Conservation (phyloP, 441 rosid species). For the Populus trichocarpa region DNA sequence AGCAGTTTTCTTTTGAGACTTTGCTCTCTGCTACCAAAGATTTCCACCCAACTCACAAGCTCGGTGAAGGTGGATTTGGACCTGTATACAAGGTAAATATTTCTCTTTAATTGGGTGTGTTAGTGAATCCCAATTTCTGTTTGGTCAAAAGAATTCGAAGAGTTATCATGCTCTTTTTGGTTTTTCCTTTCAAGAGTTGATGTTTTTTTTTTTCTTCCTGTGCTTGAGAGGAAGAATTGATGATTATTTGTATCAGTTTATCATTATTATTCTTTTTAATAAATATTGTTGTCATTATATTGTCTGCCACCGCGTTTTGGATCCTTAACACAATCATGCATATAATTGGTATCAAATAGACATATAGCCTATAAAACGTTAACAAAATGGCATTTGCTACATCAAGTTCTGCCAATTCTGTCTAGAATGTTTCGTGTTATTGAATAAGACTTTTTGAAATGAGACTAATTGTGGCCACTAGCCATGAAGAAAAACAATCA, state of each 20-base stretch:
- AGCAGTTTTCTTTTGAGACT: conserved; percentile 56
- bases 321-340: background rate
- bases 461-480: background rate
- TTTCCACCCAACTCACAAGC: conserved; percentile 70
- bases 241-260: background rate
- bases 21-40: conserved; percentile 70
- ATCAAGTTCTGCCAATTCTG: background rate
- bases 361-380: background rate
- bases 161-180: conserved; percentile 7
- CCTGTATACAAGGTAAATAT: conserved; percentile 71
- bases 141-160: background rate
- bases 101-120: conserved; percentile 14
- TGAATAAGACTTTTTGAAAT: background rate
- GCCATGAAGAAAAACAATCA: background rate
- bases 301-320: background rate
- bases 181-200: background rate
- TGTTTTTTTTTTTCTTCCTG: background rate
- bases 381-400: background rate
- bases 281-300: background rate
- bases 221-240: background rate
- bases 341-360: background rate
- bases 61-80: conserved; percentile 96
- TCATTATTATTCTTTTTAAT: background rate
- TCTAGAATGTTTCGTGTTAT: background rate
- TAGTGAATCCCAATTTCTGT: background rate